Conservation (phyloP, 306 rosid genomes). For the Vigna nakashimae region DNA sequence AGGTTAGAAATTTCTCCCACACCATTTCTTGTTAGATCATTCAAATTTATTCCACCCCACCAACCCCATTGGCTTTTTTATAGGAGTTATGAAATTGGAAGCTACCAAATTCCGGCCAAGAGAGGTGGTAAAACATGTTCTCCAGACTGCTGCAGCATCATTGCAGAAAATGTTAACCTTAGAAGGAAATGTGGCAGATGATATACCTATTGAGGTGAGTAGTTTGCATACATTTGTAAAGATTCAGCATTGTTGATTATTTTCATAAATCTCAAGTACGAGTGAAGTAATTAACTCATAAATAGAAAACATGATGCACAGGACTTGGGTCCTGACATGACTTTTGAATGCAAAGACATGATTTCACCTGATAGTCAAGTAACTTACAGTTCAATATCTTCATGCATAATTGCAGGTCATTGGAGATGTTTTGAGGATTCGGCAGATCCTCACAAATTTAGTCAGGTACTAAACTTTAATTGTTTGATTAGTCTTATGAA, state of each 20-base stretch:
- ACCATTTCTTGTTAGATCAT: constrained; percentile 12
- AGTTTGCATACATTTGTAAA: not conserved
- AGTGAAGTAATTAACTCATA: constrained; percentile 5
- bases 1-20: constrained; percentile 62
- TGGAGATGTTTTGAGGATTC: constrained; percentile 95
- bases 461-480: constrained; percentile 61
- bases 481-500: not conserved
- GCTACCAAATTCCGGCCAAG: constrained; percentile 94
- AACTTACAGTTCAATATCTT: constrained; percentile 21
- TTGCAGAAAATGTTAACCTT: constrained; percentile 81
- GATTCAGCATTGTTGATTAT: not conserved
- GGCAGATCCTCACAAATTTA: constrained; percentile 96
- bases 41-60: constrained; percentile 22
- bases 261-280: not conserved
- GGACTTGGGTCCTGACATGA: not conserved
- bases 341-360: constrained; percentile 9
- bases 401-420: constrained; percentile 67
- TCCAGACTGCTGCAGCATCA: constrained; percentile 97
- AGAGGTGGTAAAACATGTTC: constrained; percentile 93
- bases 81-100: constrained; percentile 98
- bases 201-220: constrained; percentile 89
- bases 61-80: constrained; percentile 14
- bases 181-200: constrained; percentile 90
- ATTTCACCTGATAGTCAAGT: not conserved
- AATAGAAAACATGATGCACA: constrained; percentile 9